Evolutionary conservation across 176 grass and related monocot genomes (phyloP).

Genomic region (Urochloa ruziziensis): DNA sequence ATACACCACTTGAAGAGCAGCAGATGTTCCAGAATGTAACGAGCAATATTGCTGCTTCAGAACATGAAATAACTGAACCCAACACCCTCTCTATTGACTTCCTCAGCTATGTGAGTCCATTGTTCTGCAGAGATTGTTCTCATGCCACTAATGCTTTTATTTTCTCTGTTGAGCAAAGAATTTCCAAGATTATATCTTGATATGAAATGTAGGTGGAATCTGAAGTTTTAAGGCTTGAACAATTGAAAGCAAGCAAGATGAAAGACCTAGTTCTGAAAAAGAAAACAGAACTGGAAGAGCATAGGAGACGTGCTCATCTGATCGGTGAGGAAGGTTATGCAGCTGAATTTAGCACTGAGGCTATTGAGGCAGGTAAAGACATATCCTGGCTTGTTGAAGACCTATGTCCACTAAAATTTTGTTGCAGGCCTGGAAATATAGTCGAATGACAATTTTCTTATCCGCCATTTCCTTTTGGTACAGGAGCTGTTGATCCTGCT

Average conservation of each 20-base stretch:
- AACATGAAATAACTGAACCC: slow-evolving; percentile 77
- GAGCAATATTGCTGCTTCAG: slow-evolving; percentile 67
- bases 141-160: background rate
- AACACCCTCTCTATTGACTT: slow-evolving; percentile 70
- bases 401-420: background rate
- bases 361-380: slow-evolving; percentile 77
- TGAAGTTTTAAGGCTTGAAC: slow-evolving; percentile 83
- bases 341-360: slow-evolving; percentile 63
- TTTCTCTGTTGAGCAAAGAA: background rate
- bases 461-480: slow-evolving; percentile 2
- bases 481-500: slow-evolving; percentile 76
- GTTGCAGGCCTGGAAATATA: background rate
- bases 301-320: slow-evolving; percentile 62
- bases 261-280: slow-evolving; percentile 89
- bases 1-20: slow-evolving; percentile 86
- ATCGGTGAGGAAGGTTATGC: slow-evolving; percentile 55
- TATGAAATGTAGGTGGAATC: slow-evolving; percentile 62
- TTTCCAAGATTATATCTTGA: slow-evolving; percentile 9
- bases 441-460: background rate
- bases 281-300: slow-evolving; percentile 75
- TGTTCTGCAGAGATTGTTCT: slow-evolving; percentile 14
- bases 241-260: slow-evolving; percentile 83
- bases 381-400: background rate
- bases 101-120: slow-evolving; percentile 60
- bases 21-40: slow-evolving; percentile 83